Percentiles rank a stretch among this genome's conserved stretches.
Conservation (phyloP, 441 rosid species). For the Aleurites moluccanus region DNA sequence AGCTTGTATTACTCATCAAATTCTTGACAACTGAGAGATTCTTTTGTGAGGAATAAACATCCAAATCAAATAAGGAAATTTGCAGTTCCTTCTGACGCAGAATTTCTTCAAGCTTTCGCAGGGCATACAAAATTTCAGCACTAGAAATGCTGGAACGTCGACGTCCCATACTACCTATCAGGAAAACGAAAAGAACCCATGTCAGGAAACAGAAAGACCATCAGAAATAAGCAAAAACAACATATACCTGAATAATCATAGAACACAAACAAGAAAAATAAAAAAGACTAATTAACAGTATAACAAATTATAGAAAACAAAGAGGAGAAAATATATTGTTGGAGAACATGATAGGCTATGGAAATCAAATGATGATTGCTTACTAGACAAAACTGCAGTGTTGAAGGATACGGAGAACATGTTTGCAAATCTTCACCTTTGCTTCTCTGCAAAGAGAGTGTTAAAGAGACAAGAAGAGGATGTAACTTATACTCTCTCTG, state of each 20-base stretch:
- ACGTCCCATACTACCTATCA: slow-evolving; percentile 5
- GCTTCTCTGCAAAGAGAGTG: slow-evolving; percentile 29
- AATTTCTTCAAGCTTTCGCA: slow-evolving; percentile 20
- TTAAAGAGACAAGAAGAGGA: not conserved
- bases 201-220: not conserved
- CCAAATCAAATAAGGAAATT: slow-evolving; percentile 16
- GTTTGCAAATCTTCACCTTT: slow-evolving; percentile 11
- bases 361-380: slow-evolving; percentile 36
- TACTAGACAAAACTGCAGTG: slow-evolving; percentile 28
- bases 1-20: slow-evolving; percentile 14
- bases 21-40: slow-evolving; percentile 14
- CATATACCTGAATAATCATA: not conserved
- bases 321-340: not conserved
- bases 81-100: slow-evolving; percentile 16
- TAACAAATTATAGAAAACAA: not conserved
- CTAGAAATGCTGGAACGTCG: not conserved
- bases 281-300: not conserved
- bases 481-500: not conserved
- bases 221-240: not conserved
- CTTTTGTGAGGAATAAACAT: slow-evolving; percentile 3
- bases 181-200: slow-evolving; percentile 7
- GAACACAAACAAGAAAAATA: slow-evolving; percentile 3
- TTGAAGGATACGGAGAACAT: slow-evolving; percentile 20
- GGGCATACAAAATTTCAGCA: not conserved
- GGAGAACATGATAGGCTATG: slow-evolving; percentile 5